A percentile compares a stretch with the other conserved stretches of the same genome.
phyloP scores from a whole-genome alignment of 352 stramenopile genomes.

The Pythium sp. region DNA sequence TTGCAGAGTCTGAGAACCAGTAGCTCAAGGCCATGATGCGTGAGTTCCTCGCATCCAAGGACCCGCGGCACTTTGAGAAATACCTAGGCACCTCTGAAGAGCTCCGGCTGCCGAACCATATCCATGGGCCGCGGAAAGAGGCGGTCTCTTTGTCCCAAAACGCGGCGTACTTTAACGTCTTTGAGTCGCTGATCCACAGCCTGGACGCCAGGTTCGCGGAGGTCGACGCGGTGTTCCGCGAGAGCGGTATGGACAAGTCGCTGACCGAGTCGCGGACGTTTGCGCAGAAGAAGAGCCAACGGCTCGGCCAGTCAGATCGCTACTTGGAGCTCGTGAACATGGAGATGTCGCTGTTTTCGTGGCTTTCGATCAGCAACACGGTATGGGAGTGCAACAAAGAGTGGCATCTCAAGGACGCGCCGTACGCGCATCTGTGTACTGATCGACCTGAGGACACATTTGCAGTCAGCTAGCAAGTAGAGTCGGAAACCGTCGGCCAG shows the following conservation, averaged over 20 bases:
- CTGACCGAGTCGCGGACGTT: slow-evolving; percentile 13
- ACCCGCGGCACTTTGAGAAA: no score
- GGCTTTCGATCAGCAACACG: not conserved
- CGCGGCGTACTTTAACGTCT: not conserved
- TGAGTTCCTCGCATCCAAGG: not conserved
- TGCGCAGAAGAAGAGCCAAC: slow-evolving; percentile 6
- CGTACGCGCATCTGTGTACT: no score
- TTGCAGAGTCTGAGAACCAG: slow-evolving; percentile 3
- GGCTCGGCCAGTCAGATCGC: not conserved
- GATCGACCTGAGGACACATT: no score
- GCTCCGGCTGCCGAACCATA: not conserved
- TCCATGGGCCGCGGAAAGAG: not conserved
- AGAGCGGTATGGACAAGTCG: slow-evolving; percentile 13
- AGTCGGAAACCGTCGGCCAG: no score
- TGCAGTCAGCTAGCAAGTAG: no score
- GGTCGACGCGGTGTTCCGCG: slow-evolving; percentile 6
- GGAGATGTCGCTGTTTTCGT: slow-evolving; percentile 5
- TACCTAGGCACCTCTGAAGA: not conserved
- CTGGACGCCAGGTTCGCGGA: slow-evolving; percentile 10
- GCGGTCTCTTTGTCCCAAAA: not conserved
- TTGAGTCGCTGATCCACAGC: slow-evolving; percentile 3
- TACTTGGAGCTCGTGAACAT: slow-evolving; percentile 14
- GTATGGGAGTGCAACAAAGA: slow-evolving; percentile 7
- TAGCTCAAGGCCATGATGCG: slow-evolving; percentile 2
- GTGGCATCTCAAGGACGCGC: not conserved